phyloP scores from a whole-genome alignment of 2,329 filamentous ascomycete genomes.

The Hymenoscyphus infarciens region DNA sequence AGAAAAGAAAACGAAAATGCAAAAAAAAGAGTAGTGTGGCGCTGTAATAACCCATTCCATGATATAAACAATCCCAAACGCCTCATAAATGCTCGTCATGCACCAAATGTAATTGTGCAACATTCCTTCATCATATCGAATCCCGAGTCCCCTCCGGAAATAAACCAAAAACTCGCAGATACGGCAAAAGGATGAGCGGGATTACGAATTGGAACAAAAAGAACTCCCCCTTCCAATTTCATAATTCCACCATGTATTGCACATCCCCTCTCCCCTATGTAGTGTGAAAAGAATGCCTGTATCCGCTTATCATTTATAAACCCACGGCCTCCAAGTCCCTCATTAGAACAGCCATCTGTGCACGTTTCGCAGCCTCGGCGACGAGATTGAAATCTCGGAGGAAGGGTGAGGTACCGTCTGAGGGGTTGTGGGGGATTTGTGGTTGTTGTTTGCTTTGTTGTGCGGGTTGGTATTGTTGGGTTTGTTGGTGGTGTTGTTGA shows the following conservation, averaged over 20 bases:
- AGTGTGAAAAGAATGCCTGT: not conserved
- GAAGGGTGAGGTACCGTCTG: conserved; percentile 55
- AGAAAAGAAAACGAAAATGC: not conserved
- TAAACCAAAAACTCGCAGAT: not conserved
- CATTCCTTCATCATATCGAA: not conserved
- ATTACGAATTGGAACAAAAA: not conserved
- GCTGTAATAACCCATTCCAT: not conserved
- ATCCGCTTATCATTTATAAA: conserved; percentile 16
- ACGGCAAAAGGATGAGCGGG: not conserved
- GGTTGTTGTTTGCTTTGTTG: conserved; percentile 18
- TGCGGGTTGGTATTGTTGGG: conserved; percentile 13
- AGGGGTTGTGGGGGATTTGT: conserved; percentile 33
- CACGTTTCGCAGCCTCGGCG: conserved; percentile 88
- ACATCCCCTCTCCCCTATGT: not conserved
- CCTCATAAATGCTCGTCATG: not conserved
- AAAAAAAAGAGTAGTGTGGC: not conserved
- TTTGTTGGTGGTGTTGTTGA: conserved; percentile 29
- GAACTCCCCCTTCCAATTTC: not conserved
- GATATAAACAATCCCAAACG: not conserved
- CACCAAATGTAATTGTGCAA: not conserved
- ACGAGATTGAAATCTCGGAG: conserved; percentile 80
- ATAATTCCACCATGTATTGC: not conserved
- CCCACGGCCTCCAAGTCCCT: conserved; percentile 67
- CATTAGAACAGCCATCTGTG: conserved; percentile 85
- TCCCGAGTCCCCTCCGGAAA: not conserved